Conservation (phyloP, 345 rosid genomes). For the Excoecaria agallocha region DNA sequence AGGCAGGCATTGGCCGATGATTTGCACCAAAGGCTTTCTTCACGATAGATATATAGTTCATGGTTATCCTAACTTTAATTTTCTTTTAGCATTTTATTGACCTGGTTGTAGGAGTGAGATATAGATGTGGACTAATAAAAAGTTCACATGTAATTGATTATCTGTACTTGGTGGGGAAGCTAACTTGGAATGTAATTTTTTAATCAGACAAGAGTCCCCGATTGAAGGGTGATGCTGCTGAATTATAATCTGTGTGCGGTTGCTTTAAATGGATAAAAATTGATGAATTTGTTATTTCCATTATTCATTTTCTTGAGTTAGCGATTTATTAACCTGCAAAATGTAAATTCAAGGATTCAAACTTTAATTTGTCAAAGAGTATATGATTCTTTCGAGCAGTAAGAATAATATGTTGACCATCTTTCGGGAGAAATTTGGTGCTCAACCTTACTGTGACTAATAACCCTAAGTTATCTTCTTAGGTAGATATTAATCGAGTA, state of each 20-base stretch:
- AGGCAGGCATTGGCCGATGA: slow-evolving; percentile 96
- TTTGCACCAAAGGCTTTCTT: slow-evolving; percentile 86
- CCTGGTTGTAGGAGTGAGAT: slow-evolving; percentile 9
- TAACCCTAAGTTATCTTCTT: not conserved
- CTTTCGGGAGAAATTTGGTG: not conserved
- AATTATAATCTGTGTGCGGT: not conserved
- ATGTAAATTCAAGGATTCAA: not conserved
- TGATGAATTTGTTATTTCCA: not conserved
- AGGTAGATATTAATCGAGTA: not conserved
- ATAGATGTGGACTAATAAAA: slow-evolving; percentile 21
- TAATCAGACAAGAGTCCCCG: slow-evolving; percentile 6
- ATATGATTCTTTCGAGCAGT: not conserved
- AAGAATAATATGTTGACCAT: not conserved
- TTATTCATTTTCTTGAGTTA: not conserved
- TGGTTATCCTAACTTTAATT: slow-evolving; percentile 24
- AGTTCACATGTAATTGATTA: slow-evolving; percentile 12
- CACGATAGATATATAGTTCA: slow-evolving; percentile 51
- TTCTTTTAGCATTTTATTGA: not conserved
- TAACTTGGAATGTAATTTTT: slow-evolving; percentile 17
- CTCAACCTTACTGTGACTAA: not conserved
- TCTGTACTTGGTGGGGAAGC: slow-evolving; percentile 12
- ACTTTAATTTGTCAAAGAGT: not conserved
- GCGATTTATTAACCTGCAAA: not conserved
- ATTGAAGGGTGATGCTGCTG: not conserved
- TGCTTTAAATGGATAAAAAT: not conserved